Evolutionary conservation across 495 filamentous ascomycete genomes (phyloP).

Genomic region (Hapsidospora chrysogenum): DNA sequence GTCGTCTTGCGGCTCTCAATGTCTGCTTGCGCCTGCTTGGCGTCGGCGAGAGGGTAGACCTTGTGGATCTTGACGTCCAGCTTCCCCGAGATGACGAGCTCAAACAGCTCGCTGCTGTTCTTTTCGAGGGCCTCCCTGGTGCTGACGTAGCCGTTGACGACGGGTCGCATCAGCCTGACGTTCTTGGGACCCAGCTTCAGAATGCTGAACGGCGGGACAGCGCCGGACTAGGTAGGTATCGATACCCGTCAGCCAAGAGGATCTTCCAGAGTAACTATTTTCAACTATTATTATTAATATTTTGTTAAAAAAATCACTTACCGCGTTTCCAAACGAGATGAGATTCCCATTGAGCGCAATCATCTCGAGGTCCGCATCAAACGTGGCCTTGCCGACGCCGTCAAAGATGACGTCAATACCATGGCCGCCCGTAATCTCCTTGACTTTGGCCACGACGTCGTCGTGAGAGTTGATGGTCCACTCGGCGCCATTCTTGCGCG

Average conservation of each 20-base stretch:
- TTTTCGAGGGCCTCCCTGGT: conserved; percentile 60
- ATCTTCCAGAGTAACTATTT: neutral
- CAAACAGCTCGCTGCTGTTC: conserved; percentile 61
- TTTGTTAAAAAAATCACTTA: conserved; percentile 8
- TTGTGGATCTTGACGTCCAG: conserved; percentile 65
- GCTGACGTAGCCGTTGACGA: conserved; percentile 54
- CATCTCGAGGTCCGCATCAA: conserved; percentile 65
- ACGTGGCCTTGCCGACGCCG: conserved; percentile 74
- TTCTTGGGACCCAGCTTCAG: conserved; percentile 59
- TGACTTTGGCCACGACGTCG: conserved; percentile 46
- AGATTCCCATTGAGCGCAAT: conserved; percentile 72
- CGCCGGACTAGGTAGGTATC: conserved; percentile 28
- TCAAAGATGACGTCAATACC: conserved; percentile 79
- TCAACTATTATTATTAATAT: neutral
- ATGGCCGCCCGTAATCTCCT: conserved; percentile 49
- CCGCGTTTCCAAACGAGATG: conserved; percentile 78
- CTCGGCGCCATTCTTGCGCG: conserved; percentile 50
- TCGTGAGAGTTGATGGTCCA: conserved; percentile 60
- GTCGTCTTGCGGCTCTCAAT: conserved; percentile 70
- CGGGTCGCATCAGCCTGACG: conserved; percentile 59
- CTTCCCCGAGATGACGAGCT: conserved; percentile 46
- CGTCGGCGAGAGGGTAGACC: conserved; percentile 64
- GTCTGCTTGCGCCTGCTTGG: conserved; percentile 61
- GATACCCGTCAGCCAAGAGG: neutral
- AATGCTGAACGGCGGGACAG: conserved; percentile 61